phyloP scores from a whole-genome alignment of 306 rosid genomes.

The Vigna hirtella region DNA sequence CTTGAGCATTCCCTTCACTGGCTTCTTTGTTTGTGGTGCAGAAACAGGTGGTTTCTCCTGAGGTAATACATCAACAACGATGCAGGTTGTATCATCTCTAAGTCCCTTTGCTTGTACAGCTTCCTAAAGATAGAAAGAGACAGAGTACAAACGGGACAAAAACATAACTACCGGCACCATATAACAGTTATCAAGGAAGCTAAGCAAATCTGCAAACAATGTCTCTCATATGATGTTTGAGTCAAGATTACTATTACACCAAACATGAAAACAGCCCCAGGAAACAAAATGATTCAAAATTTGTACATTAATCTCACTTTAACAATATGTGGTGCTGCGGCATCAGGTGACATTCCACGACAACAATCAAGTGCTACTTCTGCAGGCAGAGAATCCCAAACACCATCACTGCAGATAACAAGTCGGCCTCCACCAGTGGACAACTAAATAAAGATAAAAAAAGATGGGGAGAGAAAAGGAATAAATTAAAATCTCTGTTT shows the following conservation, averaged over 20 bases:
- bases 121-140: conserved; percentile 66
- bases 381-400: conserved; percentile 92
- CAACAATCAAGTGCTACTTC: conserved; percentile 87
- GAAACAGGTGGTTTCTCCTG: conserved; percentile 78
- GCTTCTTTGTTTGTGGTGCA: conserved; percentile 64
- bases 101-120: conserved; percentile 93
- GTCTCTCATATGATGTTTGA: conserved; percentile 24
- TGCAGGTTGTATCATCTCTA: conserved; percentile 98
- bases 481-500: conserved; percentile 23
- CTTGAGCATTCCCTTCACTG: conserved; percentile 82
- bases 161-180: neutral
- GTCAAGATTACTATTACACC: conserved; percentile 33
- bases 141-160: conserved; percentile 21
- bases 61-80: conserved; percentile 82
- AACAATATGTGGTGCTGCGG: conserved; percentile 91
- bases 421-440: conserved; percentile 95
- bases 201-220: conserved; percentile 5
- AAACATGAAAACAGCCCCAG: conserved; percentile 12
- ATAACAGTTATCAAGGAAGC: conserved; percentile 27
- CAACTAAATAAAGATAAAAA: conserved; percentile 62
- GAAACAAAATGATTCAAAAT: conserved; percentile 26
- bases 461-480: neutral
- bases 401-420: conserved; percentile 96
- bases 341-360: conserved; percentile 84
- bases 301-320: conserved; percentile 61